Conservation (phyloP, 225 moss, liverwort and hornwort species). For the Polytrichum commune region DNA sequence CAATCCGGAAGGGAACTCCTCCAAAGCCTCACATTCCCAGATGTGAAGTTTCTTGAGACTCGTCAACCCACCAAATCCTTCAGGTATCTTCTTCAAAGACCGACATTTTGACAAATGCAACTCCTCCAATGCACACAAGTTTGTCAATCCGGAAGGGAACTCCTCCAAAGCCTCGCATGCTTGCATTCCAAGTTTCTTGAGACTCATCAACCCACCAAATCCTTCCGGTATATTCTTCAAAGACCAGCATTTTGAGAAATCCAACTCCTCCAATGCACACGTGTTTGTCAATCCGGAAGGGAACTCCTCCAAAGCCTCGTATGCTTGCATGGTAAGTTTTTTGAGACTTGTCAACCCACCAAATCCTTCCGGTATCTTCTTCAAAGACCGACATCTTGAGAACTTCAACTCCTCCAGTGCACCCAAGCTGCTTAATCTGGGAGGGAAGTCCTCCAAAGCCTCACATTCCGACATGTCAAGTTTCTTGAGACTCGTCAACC, state of each 20-base stretch:
- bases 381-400: not conserved
- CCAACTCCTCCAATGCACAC: not conserved
- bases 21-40: not conserved
- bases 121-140: not conserved
- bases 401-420: too few relatives aligned
- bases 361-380: not conserved
- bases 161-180: not conserved
- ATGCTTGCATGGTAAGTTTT: not conserved
- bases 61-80: not conserved
- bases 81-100: not conserved
- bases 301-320: not conserved
- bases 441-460: too few relatives aligned
- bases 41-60: not conserved
- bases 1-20: not conserved
- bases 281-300: not conserved
- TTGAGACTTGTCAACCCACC: not conserved
- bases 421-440: too few relatives aligned
- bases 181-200: rapidly evolving
- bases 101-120: not conserved
- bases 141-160: too few relatives aligned
- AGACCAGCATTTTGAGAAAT: not conserved
- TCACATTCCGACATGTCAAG: too few relatives aligned
- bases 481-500: too few relatives aligned
- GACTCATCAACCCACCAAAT: not conserved
- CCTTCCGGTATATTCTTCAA: not conserved